Conservation (phyloP, 805 yeast species). For the Lipomyces chichibuensis region DNA sequence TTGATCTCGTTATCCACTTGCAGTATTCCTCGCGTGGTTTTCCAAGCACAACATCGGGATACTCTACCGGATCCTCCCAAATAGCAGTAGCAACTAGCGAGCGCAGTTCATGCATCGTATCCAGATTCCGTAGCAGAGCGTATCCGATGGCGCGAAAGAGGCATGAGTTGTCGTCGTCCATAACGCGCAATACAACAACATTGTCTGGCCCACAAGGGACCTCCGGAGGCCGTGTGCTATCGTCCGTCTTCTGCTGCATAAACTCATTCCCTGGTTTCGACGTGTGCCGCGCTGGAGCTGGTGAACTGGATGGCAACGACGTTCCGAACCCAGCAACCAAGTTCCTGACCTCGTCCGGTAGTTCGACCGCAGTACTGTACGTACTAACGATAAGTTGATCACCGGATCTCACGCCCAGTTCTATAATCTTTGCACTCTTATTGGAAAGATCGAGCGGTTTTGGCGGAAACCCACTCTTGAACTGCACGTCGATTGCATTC, state of each 20-base stretch:
- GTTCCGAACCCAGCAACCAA: background rate
- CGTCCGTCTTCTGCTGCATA: conserved; percentile 2
- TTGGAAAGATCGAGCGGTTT: conserved; percentile 47
- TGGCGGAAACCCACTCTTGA: conserved; percentile 66
- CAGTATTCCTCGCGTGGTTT: conserved; percentile 53
- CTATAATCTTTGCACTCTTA: conserved; percentile 41
- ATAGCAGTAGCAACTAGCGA: conserved; percentile 56
- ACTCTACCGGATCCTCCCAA: conserved; percentile 49
- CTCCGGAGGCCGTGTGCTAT: conserved; percentile 19
- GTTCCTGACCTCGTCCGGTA: conserved; percentile 9
- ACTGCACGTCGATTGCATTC: conserved; percentile 7
- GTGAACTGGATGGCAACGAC: background rate
- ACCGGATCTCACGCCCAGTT: conserved; percentile 58
- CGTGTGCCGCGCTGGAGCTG: background rate
- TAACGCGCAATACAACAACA: conserved; percentile 54
- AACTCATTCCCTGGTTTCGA: background rate
- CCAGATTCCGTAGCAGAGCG: conserved; percentile 51
- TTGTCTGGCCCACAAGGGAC: conserved; percentile 24
- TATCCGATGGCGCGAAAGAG: conserved; percentile 67
- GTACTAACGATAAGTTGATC: conserved; percentile 56
- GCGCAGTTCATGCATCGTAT: conserved; percentile 55
- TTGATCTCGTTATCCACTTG: conserved; percentile 61
- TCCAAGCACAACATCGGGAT: conserved; percentile 63
- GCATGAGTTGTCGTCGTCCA: conserved; percentile 80
- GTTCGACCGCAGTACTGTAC: background rate